Base-by-base conservation (phyloP, 306 rosid species). In the Alnus rubra region DNA sequence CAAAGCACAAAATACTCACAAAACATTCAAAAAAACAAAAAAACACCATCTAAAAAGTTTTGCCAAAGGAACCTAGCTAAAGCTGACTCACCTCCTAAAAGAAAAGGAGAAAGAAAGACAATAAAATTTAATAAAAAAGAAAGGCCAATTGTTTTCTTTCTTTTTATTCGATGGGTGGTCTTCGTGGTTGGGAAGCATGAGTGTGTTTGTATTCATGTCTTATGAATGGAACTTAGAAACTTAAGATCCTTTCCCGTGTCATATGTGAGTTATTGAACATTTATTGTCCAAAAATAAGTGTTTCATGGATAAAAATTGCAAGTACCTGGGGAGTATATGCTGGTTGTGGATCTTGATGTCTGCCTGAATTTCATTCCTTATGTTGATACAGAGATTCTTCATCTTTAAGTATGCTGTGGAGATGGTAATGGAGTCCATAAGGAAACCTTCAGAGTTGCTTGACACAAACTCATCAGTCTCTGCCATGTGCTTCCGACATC, bases 391-490 rank as follows among this genome's bases (percentile, higher is more conserved):
- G 4, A 95, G 93, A 65, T 88, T 91, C 82, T 90, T 95, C 92
- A 95, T 91, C 87, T 95, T 95, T 69, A 91, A 85, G 83, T 91
- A 95, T 82, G 98, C 98, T 1, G 98, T 95, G 62, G 97, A 90
- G 82, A 91, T 88, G 81, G 96, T 91, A 68, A 91, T 76, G 73
- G 92, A 76, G 78, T 95, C 99, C 90, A 89, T 74, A 70, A 77
- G 78, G 76, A 90, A 86, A 77, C 92, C 87, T 83, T 95, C 99
- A 58, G 92, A 69, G 87, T 86, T 86, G 86, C 82, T 87, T 69
- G 96, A 90, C 84, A 93, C 86, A 89, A 93, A 95, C 87, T 95
- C 99, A 74, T 95, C 99, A 6, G 99, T 95, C 89, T 95, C 98
- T 45, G 90, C 82, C 93, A 91, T 91, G 87, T 93, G 93, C 75